Base-by-base conservation (phyloP, 257 asterid genomes). In the Coffea eugenioides region DNA sequence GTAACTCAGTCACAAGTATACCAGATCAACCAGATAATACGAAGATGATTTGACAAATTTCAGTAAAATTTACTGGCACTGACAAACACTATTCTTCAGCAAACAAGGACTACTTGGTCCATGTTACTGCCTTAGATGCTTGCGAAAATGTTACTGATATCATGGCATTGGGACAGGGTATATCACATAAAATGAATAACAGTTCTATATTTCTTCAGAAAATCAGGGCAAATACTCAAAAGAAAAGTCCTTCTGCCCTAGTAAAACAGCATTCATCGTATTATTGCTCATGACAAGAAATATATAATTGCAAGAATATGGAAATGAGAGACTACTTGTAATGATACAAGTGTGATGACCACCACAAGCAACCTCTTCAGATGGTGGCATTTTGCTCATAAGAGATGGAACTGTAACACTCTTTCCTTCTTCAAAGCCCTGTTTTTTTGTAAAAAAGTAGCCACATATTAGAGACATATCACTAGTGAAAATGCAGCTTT, bases 341-440 rank as follows among this genome's bases (percentile, higher is more conserved):
- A 93, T 78, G 78, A 90, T 85, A 79, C 99, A 93, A 49, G 98
- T 95, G 89, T 95, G 99, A 82, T 95, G 94, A 81, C 97, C 99
- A 84, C 99, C 99, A 79, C 99, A 95, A 73, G 93, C 92, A 69
- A 89, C 95, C 85, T 89, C 91, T 75, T 88, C 87, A 25, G 97
- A 89, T 81, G 76, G 80, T 62, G 97, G 97, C 62, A 95, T 83
- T 41, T 86, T 69, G 71, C 85, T 81, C 66, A 95, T 77, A 62
- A 87, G 81, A 74, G 89, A 88, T 57, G 97, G 98, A 76, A 86
- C 80, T 36, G 94, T 82, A 20, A 79, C 88, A 75, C 81, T 86
- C 83, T 88, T 88, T 84, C 89, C 90, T 82, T 89, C 93, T 75
- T 92, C 92, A 83, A 88, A 91, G 71, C 90, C 97, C 99, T 95